Conservation (phyloP, 495 filamentous ascomycete species). For the Delitschia confertaspora region DNA sequence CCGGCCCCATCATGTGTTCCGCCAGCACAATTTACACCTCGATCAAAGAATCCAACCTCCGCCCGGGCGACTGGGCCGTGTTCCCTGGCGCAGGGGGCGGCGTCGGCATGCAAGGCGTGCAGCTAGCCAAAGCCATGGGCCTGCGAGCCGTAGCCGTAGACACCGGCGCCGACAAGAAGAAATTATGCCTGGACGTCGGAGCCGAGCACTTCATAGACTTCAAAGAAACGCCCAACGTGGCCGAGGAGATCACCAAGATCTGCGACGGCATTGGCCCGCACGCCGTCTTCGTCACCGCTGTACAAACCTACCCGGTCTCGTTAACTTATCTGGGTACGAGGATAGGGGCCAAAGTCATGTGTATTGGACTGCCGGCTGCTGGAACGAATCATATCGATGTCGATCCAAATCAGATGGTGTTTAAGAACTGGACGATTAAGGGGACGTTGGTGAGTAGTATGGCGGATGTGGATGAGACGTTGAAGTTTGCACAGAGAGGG, state of each 20-base stretch:
- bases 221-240: constrained; percentile 16
- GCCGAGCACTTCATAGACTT: constrained; percentile 30
- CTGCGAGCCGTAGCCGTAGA: constrained; percentile 27
- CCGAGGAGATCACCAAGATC: constrained; percentile 18
- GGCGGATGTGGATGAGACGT: constrained; percentile 26
- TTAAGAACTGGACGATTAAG: constrained; percentile 24
- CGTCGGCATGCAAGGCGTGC: constrained; percentile 38
- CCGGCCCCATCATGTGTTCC: constrained; percentile 42
- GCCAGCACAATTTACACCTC: constrained; percentile 38
- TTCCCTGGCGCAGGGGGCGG: constrained; percentile 40
- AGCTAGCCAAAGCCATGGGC: constrained; percentile 35
- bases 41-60: constrained; percentile 34
- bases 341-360: constrained; percentile 28
- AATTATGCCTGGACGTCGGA: constrained; percentile 25
- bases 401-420: constrained; percentile 23
- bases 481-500: constrained; percentile 28
- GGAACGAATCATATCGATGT: constrained; percentile 21
- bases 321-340: constrained; percentile 10
- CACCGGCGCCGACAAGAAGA: constrained; percentile 26
- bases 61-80: constrained; percentile 38
- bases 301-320: constrained; percentile 19
- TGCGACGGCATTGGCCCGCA: constrained; percentile 29
- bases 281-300: constrained; percentile 28
- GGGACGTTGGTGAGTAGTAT: constrained; percentile 29
- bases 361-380: constrained; percentile 25